Base-by-base conservation (phyloP, 352 stramenopile genomes). In the Phytophthora quininea region DNA sequence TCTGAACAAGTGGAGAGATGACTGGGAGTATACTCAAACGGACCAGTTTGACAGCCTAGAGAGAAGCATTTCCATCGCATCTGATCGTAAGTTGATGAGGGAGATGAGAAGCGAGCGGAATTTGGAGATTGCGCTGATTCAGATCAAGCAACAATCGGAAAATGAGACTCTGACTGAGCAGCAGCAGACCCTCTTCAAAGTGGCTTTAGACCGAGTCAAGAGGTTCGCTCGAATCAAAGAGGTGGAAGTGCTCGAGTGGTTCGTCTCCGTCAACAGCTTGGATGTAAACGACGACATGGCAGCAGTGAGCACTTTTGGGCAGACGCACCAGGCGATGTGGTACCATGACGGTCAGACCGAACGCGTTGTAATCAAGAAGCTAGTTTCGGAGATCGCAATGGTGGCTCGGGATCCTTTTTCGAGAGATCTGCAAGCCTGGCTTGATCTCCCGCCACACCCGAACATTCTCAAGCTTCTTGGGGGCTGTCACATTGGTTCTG, bases 301-400 rank as follows among this genome's bases (percentile, higher is more conserved):
- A 14, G 31, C 10, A 8, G 31, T 29, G 6, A 31, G 49, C 30
- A 19, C 30, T 29, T 55, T 55, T 43, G 49, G 30, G 3, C 11
- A 42, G 4, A n/a, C 12, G 12, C 10, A 11, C 29, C 29, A n/a
- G 15, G 49, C 49, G 29, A 55, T 27, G 30, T 55, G 49, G 31
- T 55, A 38, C 37, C 49, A 55, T 14, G 30, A 55, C 43, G 31
- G 49, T 15, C 12, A 29, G 30, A 14, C 14, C 10, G 54, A 77
- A 45, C 59, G 62, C 33, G 74, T 79, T 7, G 71, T 77, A 11
- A 67, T 82, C 14, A 82, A 82, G 57, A 70, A 77, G 56, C 53
- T 82, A 11, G 33, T 79, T 49, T 59, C 74, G 1, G 67, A 71
- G 37, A 82, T 55, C 11, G 29, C 9, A 15, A 4, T 7, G 9